A percentile compares a stretch with the other conserved stretches of the same genome.
phyloP scores from a whole-genome alignment of 176 grass and related monocot genomes.

The Miscanthus lutarioriparius region DNA sequence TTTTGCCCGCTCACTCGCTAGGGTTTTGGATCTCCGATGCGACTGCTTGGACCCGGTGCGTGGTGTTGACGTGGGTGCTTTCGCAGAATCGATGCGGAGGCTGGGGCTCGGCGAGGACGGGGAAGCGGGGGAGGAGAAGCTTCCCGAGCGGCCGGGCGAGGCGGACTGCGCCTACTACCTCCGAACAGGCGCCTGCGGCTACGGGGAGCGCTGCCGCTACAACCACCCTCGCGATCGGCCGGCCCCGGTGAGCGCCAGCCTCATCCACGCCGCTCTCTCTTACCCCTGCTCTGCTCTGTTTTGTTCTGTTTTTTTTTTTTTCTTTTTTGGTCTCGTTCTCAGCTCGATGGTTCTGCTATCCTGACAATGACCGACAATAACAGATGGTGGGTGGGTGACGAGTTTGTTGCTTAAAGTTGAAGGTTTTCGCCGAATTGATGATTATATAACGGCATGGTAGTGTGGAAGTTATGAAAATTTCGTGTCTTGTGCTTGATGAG shows the following conservation, averaged over 20 bases:
- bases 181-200: slow-evolving; percentile 81
- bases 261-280: too few species aligned
- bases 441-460: slow-evolving; percentile 4
- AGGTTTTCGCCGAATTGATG: neutral
- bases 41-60: neutral
- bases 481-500: slow-evolving; percentile 29
- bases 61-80: neutral
- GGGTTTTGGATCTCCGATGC: slow-evolving; percentile 49
- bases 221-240: slow-evolving; percentile 82
- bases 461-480: slow-evolving; percentile 10
- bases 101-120: slow-evolving; percentile 56
- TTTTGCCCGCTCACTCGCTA: neutral
- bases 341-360: neutral
- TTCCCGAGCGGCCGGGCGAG: slow-evolving; percentile 84
- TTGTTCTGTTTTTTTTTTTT: neutral
- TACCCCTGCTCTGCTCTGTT: neutral
- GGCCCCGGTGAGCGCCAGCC: slow-evolving; percentile 41
- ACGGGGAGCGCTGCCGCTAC: slow-evolving; percentile 90
- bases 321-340: neutral
- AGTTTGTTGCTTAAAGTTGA: slow-evolving; percentile 23
- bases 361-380: slow-evolving; percentile 41
- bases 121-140: neutral
- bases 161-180: slow-evolving; percentile 82
- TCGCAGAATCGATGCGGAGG: slow-evolving; percentile 77
- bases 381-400: slow-evolving; percentile 7